These are phyloP conservation scores for Blastobotrys ciferrii DNA, from an alignment of 1,139 yeast genomes.

Conservation along the genomic window DNA sequence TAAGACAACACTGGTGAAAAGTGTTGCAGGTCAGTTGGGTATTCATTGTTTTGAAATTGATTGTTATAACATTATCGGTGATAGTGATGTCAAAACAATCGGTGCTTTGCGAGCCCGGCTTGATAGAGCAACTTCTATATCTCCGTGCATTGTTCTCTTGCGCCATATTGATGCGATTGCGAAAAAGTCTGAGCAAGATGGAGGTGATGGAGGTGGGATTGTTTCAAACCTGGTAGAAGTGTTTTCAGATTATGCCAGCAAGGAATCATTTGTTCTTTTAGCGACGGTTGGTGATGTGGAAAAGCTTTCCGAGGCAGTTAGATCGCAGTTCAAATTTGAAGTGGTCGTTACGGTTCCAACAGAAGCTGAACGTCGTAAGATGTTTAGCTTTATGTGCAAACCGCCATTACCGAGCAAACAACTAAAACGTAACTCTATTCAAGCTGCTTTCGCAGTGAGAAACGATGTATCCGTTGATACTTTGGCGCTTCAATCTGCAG, in stretches of 20 bases:
- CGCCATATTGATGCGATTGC: slow-evolving; percentile 76
- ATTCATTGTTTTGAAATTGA: slow-evolving; percentile 69
- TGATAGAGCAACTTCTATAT: slow-evolving; percentile 54
- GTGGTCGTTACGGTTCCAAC: slow-evolving; percentile 73
- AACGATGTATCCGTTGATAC: slow-evolving; percentile 57
- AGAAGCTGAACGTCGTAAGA: slow-evolving; percentile 66
- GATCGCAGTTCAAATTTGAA: slow-evolving; percentile 75
- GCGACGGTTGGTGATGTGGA: slow-evolving; percentile 76
- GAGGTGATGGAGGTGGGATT: slow-evolving; percentile 52
- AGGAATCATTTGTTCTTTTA: slow-evolving; percentile 50
- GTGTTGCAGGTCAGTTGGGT: slow-evolving; percentile 59
- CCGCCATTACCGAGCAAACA: slow-evolving; percentile 18
- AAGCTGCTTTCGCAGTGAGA: slow-evolving; percentile 32
- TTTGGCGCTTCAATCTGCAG: slow-evolving; percentile 86
- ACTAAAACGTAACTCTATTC: slow-evolving; percentile 15
- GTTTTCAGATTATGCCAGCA: slow-evolving; percentile 52
- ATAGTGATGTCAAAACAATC: slow-evolving; percentile 74
- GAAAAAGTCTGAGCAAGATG: slow-evolving; percentile 64
- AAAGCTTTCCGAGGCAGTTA: slow-evolving; percentile 60
- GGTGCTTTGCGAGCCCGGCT: slow-evolving; percentile 76
- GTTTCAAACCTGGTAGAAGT: slow-evolving; percentile 59
- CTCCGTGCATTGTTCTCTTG: slow-evolving; percentile 53
- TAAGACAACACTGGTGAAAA: slow-evolving; percentile 61
- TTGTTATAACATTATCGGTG: slow-evolving; percentile 51
- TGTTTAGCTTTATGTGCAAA: slow-evolving; percentile 53